A percentile compares a stretch with the other conserved stretches of the same genome.
Evolutionary conservation across 192 early-diverging fungal genomes (phyloP).

Genomic region (Powellomyces hirtus): DNA sequence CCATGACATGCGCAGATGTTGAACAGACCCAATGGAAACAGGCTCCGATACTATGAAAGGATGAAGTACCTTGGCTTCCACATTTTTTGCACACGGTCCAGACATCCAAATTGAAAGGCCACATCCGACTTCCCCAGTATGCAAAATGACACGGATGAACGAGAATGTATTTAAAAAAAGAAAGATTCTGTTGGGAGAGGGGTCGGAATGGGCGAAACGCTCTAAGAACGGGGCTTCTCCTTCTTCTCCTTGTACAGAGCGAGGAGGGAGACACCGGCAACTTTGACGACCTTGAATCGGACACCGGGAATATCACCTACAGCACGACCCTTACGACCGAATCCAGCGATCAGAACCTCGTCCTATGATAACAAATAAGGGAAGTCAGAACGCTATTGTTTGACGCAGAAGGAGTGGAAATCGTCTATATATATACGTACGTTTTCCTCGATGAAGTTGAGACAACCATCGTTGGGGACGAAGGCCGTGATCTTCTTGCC

Average conservation of each 20-base stretch:
- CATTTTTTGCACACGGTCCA: no score
- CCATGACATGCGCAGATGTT: no score
- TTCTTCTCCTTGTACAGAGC: constrained; percentile 99
- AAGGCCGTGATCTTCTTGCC: constrained; percentile 99
- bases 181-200: no score
- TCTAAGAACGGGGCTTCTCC: constrained; percentile 91
- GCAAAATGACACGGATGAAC: no score
- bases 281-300: constrained; percentile 93
- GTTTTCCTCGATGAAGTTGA: constrained; percentile 99
- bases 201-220: no score
- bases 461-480: constrained; percentile 99
- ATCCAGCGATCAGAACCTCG: constrained; percentile 99
- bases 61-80: no score
- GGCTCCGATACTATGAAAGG: no score
- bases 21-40: no score
- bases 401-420: no score
- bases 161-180: not conserved
- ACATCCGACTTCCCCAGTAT: no score
- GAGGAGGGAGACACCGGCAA: constrained; percentile 97
- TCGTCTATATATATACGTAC: constrained; percentile 35
- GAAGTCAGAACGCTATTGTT: no score
- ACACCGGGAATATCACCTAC: constrained; percentile 99
- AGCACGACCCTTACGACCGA: constrained; percentile 99
- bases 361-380: constrained; percentile 54
- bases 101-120: no score